phyloP scores from a whole-genome alignment of 352 stramenopile genomes.

The Globisporangium sylvaticum region DNA sequence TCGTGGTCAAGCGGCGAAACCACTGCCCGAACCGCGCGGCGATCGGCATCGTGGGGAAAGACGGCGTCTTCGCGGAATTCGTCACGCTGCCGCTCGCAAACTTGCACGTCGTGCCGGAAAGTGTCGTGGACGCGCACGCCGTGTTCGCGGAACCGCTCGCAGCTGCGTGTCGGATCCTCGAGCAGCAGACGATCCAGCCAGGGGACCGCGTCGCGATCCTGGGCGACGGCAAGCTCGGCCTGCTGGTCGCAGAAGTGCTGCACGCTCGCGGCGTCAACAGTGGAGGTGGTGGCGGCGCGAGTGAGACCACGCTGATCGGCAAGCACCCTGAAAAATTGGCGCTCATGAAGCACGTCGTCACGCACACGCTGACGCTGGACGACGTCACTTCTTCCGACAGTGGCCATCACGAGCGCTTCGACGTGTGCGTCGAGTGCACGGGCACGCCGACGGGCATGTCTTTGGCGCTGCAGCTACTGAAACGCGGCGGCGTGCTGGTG shows the following conservation, averaged over 20 bases:
- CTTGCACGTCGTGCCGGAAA: conserved; percentile 73
- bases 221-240: conserved; percentile 87
- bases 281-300: conserved; percentile 13
- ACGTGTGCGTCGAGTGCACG: conserved; percentile 70
- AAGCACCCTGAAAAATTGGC: conserved; percentile 57
- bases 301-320: conserved; percentile 47
- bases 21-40: conserved; percentile 84
- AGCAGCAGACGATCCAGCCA: conserved; percentile 65
- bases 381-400: conserved; percentile 8
- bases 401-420: conserved; percentile 22
- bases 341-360: conserved; percentile 43
- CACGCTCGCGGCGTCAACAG: conserved; percentile 14
- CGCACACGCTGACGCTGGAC: conserved; percentile 24
- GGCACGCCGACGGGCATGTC: conserved; percentile 38
- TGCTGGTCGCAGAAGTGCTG: conserved; percentile 86
- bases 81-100: conserved; percentile 77
- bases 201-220: conserved; percentile 73
- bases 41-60: conserved; percentile 76
- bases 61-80: conserved; percentile 85
- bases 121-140: conserved; percentile 59
- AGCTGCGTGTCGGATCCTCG: conserved; percentile 79
- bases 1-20: conserved; percentile 57
- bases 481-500: conserved; percentile 30
- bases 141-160: conserved; percentile 87
- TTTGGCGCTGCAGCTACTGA: conserved; percentile 39